Base-by-base conservation (phyloP, 2,329 filamentous ascomycete genomes). In the Pseudogymnoascus pannorum region DNA sequence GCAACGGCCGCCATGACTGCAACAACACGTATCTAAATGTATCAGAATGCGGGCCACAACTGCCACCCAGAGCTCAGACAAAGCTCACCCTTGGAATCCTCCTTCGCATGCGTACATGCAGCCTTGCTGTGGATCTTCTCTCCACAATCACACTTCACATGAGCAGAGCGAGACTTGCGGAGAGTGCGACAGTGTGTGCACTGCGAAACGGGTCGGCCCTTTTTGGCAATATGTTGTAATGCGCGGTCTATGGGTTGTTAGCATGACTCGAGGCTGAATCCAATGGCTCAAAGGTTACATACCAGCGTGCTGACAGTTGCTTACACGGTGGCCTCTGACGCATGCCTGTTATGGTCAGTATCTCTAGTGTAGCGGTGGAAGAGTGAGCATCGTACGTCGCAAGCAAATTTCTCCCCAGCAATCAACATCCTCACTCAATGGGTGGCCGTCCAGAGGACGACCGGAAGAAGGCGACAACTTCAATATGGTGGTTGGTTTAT, bases 261-360 rank as follows among this genome's bases (percentile, higher is more conserved):
- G 31, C 36, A 22, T 58, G 35, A 61, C 63, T 62, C 64, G 66
- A 64, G 63, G 31, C 31, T 60, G 33, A 58, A 57, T 60, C 29
- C 12, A 35, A 66, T 59, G 63, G 26, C 64, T 59, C 58, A 62
- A 36, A 61, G 26, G 62, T 60, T 62, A 83, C 89, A 81, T 85
- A 96, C 92, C 92, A 75, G 86, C 84, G 77, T 99, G 94, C 76
- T 93, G 91, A 81, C 94, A 99, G 75, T 94, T 96, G 87, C 92
- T 97, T 74, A 99, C 94, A 74, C 94, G 91, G 80, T 99, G 94
- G 73, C 94, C 94, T 77, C 94, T 89, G 75, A 99, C 92, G 79
- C 94, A 99, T 48, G 72, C 71, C 64, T 51, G 18, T 29, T 18
- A 22, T 33, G 9, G 22, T 60, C 35, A 31, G 33, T 44, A 60